Evolutionary conservation across 1,139 yeast species (phyloP).

Genomic region (Debaryomyces udenii): DNA sequence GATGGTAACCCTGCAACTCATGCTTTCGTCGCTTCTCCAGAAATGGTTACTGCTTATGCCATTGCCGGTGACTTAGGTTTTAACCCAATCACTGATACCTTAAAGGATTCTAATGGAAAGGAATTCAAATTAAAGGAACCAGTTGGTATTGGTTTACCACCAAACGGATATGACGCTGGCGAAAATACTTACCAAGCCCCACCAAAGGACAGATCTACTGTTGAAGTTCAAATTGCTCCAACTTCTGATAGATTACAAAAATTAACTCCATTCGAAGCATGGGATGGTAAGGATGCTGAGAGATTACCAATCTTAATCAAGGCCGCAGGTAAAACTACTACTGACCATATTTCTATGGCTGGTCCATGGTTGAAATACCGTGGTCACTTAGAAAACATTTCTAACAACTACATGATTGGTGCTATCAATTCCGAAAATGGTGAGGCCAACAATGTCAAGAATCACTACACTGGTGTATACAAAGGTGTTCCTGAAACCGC

Average conservation of each 20-base stretch:
- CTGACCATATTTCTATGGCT: constrained; percentile 99
- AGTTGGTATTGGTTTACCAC: constrained; percentile 90
- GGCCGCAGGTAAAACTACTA: constrained; percentile 97
- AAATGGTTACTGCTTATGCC: constrained; percentile 94
- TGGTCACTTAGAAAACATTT: constrained; percentile 98
- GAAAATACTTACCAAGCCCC: constrained; percentile 98
- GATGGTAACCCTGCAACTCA: constrained; percentile 99
- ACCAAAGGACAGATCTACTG: constrained; percentile 81
- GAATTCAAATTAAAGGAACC: constrained; percentile 94
- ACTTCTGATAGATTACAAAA: constrained; percentile 64
- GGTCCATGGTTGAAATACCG: constrained; percentile 99
- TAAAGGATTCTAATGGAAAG: constrained; percentile 92
- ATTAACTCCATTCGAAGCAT: constrained; percentile 56
- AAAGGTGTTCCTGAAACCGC: constrained; percentile 97
- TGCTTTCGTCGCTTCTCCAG: constrained; percentile 98
- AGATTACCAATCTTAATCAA: constrained; percentile 93
- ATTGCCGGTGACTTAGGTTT: constrained; percentile 97
- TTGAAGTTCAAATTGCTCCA: constrained; percentile 79
- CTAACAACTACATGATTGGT: constrained; percentile 99
- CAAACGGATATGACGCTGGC: constrained; percentile 91
- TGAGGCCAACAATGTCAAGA: constrained; percentile 89
- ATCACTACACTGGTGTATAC: constrained; percentile 90
- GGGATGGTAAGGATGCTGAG: constrained; percentile 95
- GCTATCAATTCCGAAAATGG: constrained; percentile 97
- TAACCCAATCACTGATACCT: constrained; percentile 95